These are phyloP conservation scores for Hemileccinum impolitum DNA, from an alignment of 768 basidiomycete species.

Conservation along the genomic window DNA sequence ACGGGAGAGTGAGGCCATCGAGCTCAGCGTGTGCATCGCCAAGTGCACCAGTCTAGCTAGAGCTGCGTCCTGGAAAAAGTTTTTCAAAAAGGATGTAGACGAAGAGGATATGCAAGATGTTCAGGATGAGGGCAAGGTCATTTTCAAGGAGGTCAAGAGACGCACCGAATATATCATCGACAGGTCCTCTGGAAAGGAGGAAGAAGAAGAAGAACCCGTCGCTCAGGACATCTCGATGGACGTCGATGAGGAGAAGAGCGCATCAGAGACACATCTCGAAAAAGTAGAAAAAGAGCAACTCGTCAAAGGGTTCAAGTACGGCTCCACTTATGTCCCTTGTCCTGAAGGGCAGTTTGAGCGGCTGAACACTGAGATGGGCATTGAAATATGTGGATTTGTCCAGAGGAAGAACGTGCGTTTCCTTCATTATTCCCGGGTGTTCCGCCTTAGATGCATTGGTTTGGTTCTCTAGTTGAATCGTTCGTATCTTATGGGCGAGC, in stretches of 20 bases:
- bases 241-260: slow-evolving; percentile 32
- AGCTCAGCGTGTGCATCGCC: slow-evolving; percentile 67
- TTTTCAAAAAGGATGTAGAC: slow-evolving; percentile 33
- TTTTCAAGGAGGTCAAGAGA: slow-evolving; percentile 41
- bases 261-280: slow-evolving; percentile 38
- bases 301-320: slow-evolving; percentile 83
- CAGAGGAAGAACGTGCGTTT: slow-evolving; percentile 54
- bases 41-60: slow-evolving; percentile 74
- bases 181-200: slow-evolving; percentile 35
- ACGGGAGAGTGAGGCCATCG: slow-evolving; percentile 66
- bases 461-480: slow-evolving; percentile 63
- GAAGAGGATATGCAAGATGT: slow-evolving; percentile 27
- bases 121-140: slow-evolving; percentile 27
- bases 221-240: slow-evolving; percentile 16
- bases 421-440: not conserved
- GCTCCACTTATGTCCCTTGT: slow-evolving; percentile 81
- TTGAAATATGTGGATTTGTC: slow-evolving; percentile 89
- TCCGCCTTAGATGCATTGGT: not conserved
- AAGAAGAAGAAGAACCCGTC: slow-evolving; percentile 23
- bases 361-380: slow-evolving; percentile 74
- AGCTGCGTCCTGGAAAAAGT: slow-evolving; percentile 71
- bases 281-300: slow-evolving; percentile 78
- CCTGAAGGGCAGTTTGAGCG: slow-evolving; percentile 80
- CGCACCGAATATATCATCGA: slow-evolving; percentile 59
- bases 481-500: slow-evolving; percentile 78